A percentile compares a stretch with the other conserved stretches of the same genome.
Evolutionary conservation across 192 early-diverging fungal genomes (phyloP).

Genomic region (Paraglomus brasilianum): DNA sequence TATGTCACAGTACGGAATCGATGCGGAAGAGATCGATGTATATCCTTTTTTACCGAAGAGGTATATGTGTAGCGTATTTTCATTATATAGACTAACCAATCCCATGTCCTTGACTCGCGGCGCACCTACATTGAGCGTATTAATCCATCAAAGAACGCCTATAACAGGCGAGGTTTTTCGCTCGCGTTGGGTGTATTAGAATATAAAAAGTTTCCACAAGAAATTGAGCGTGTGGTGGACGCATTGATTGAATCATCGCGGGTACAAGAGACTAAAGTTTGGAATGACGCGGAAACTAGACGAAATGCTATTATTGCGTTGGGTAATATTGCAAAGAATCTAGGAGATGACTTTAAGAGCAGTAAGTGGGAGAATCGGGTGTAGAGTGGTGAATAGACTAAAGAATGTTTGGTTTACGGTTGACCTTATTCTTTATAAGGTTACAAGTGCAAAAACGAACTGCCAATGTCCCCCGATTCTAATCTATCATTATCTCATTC

Average conservation of each 20-base stretch:
- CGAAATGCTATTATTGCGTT: constrained; percentile 66
- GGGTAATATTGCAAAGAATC: constrained; percentile 43
- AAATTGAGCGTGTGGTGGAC: constrained; percentile 26
- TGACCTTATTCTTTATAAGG: no score
- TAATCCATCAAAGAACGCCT: constrained; percentile 38
- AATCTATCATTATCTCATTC: no score
- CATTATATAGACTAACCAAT: not conserved
- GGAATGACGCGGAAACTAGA: constrained; percentile 65
- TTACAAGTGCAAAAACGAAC: no score
- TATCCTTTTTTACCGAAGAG: constrained; percentile 32
- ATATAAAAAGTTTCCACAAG: constrained; percentile 34
- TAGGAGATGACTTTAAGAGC: constrained; percentile 39
- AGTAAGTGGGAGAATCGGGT: constrained; percentile 26
- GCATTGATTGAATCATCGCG: constrained; percentile 32
- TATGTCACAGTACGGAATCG: constrained; percentile 42
- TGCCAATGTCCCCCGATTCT: no score
- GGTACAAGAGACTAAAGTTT: constrained; percentile 34
- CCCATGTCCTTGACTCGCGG: constrained; percentile 6
- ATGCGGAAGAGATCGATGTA: constrained; percentile 37
- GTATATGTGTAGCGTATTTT: not conserved
- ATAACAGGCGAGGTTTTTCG: constrained; percentile 61
- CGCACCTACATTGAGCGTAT: constrained; percentile 34
- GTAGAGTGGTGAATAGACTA: no score
- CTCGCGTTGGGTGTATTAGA: constrained; percentile 60
- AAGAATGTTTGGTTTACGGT: no score